Evolutionary conservation across 2,329 filamentous ascomycete genomes (phyloP).

Genomic region (Fusarium devonianum): DNA sequence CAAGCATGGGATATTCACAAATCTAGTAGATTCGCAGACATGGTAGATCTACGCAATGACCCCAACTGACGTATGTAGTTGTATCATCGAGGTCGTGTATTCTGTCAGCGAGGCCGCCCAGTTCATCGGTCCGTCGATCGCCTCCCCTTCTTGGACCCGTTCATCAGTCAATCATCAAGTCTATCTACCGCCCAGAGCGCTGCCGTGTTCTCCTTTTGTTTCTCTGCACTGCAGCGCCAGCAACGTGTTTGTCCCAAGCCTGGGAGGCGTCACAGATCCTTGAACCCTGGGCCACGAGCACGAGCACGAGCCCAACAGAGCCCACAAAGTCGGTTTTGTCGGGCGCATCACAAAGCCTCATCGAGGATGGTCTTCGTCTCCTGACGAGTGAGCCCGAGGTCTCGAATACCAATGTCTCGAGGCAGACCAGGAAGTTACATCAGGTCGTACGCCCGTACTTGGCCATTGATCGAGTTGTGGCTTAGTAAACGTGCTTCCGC

Average conservation of each 20-base stretch:
- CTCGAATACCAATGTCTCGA: neutral
- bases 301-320: constrained; percentile 13
- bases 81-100: constrained; percentile 1
- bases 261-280: constrained; percentile 6
- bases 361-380: neutral
- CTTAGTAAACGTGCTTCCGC: too few relatives aligned
- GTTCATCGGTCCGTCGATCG: too few relatives aligned
- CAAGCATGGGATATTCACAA: too few relatives aligned
- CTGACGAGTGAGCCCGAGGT: neutral
- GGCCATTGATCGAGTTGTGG: constrained; percentile 5
- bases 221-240: constrained; percentile 17
- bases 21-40: too few relatives aligned
- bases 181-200: constrained; percentile 2
- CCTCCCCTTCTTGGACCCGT: too few relatives aligned
- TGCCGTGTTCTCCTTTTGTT: constrained; percentile 1
- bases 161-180: too few relatives aligned
- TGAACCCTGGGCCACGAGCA: constrained; percentile 6
- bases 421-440: too few relatives aligned
- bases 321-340: neutral
- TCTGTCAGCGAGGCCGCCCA: constrained; percentile 36
- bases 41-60: too few relatives aligned
- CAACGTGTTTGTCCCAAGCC: neutral
- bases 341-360: constrained; percentile 10
- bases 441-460: too few relatives aligned
- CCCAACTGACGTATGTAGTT: neutral